Base-by-base conservation (phyloP, 225 moss, liverwort and hornwort genomes). In the Rhytidiadelphus loreus region DNA sequence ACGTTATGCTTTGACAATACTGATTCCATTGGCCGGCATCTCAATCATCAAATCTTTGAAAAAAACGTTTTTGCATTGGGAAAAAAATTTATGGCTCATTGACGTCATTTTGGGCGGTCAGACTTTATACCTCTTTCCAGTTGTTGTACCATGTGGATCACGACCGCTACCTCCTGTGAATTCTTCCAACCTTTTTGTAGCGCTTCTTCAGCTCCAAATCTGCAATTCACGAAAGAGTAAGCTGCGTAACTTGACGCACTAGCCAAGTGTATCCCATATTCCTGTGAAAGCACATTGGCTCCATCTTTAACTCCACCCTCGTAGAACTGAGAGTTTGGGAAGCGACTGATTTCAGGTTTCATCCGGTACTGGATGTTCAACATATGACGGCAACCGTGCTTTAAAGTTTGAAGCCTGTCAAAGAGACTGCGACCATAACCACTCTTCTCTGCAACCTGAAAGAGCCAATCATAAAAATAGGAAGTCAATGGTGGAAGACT, bases 381-480 rank as follows among this genome's bases (percentile, higher is more conserved):
- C 73, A 91, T 86, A 18, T 91, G 89, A 4, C 89, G 86, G 74
- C 86, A 89, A 24, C 86, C 86, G 28, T 89, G 87, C 80, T 91
- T 65, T 43, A 89, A 73, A 73, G 23, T 89, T 72, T 91, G 91
- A 52, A 91, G 91, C 74, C 91, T 91, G 41, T 89, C 87, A 68
- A 91, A 89, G 66, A 89, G 89, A 56, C 91, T 91, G 87, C 91
- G 87, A 66, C 84, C 81, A 32, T 91, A 91, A 29, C 91, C 91
- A 53, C 68, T 81, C 60, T 83, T 76, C 75, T 87, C 68, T 61
- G 87, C 91, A 68, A 48, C 87, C 91, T 91, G 87, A 37, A 70
- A 86, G 26, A 53, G 52, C 7, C 80, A 50, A 79, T 41, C 21
- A 10, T 18, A 35, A 64, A 8, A 39, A 56, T 7, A 28, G 30